phyloP scores from a whole-genome alignment of 345 rosid genomes.

The Syzygium oleosum region DNA sequence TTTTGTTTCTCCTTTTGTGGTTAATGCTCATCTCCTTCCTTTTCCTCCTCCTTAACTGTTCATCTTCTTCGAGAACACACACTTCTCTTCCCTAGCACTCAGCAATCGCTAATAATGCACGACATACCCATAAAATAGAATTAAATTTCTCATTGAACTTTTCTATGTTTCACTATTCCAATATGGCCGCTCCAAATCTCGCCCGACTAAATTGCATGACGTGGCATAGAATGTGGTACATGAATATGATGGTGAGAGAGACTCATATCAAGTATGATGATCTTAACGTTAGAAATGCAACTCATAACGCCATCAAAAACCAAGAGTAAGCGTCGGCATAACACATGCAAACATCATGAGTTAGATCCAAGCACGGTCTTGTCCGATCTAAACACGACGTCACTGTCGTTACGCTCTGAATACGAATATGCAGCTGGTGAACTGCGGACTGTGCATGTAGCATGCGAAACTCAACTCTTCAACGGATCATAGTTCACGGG shows the following conservation, averaged over 20 bases:
- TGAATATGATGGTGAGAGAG: not conserved
- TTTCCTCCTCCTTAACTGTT: not conserved
- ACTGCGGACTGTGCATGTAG: not conserved
- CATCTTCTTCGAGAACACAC: not conserved
- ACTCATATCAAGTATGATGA: not conserved
- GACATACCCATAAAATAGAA: not conserved
- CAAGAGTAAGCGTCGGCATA: not conserved
- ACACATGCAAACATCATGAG: not conserved
- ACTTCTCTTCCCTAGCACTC: too few relatives aligned
- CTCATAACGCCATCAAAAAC: not conserved
- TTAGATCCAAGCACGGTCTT: not conserved
- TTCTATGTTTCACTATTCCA: not conserved
- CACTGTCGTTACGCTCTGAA: not conserved
- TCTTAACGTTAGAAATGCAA: not conserved
- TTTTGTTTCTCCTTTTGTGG: not conserved
- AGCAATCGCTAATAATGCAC: not conserved
- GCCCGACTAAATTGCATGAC: not conserved
- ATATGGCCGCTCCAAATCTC: fast-evolving
- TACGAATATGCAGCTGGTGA: not conserved
- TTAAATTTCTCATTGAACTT: not conserved
- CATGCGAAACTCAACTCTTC: not conserved
- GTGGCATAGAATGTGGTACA: not conserved
- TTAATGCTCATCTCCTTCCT: not conserved
- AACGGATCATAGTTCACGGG: not conserved
- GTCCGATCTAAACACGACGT: not conserved